Base-by-base conservation (phyloP, 2,329 filamentous ascomycete species). In the Colletotrichum destructivum region DNA sequence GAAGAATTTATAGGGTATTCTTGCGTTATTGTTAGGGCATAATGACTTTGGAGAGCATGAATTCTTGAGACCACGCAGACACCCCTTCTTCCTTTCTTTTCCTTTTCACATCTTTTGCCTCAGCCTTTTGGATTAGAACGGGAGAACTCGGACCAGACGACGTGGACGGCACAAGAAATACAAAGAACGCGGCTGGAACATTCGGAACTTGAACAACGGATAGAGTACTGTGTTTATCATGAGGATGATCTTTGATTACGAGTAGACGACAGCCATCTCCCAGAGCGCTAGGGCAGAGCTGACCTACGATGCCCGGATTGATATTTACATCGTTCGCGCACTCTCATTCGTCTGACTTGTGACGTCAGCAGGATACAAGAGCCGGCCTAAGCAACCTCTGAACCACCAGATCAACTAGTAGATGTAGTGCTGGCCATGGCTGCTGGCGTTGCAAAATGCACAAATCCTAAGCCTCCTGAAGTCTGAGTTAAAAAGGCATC, bases 1-100 rank as follows among this genome's bases (percentile, higher is more conserved):
- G 83, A 92, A 91, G 82, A 88, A 91, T 73, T 71, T 91, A 54
- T 91, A 75, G 74, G 21, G 47, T 16, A 21, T 73, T 5, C 26
- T 31, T 31, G 26, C 26, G 26, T 31, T 6, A 64, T 40, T n/a
- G 26, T 47, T 13, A 11, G 31, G 1, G 23, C 26, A 26, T 40
- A 16, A 9, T 16, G 15, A 16, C 11, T 40, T 40, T 21, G 5
- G n/a, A 21, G 54, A 23, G 12, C 8, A 49, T 21, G 21, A 44
- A n/a, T 11, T 8, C 23, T n/a, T 16, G 7, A 4, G 16, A 13
- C 9, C 5, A 12, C 13, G 3, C 11, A 6, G 6, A 6, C n/a
- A 31, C 26, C 26, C 26, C 26, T 31, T 5, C 26, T 31, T 31
- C 26, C 26, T 31, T 31, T 7, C 26, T 31, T 31, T 31, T 31